These are phyloP conservation scores for Lodderomyces beijingensis DNA, from an alignment of 1,139 yeast species.

Conservation along the genomic window DNA sequence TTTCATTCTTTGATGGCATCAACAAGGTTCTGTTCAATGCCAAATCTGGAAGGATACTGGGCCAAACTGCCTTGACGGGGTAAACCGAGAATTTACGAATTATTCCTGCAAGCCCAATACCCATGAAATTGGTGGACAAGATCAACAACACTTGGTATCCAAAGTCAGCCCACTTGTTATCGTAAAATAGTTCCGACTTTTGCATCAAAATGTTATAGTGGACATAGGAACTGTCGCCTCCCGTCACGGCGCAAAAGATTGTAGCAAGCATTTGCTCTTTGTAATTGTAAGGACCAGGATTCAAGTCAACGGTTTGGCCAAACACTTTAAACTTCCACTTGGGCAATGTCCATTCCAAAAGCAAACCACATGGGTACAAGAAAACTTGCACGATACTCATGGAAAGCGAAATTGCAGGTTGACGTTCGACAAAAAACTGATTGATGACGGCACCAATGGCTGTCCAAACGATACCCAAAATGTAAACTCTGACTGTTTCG, in stretches of 20 bases:
- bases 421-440: constrained; percentile 54
- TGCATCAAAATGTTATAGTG: constrained; percentile 18
- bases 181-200: constrained; percentile 18
- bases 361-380: constrained; percentile 18
- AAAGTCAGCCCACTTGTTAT: constrained; percentile 34
- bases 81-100: constrained; percentile 53
- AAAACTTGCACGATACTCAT: constrained; percentile 23
- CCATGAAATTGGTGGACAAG: constrained; percentile 53
- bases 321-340: constrained; percentile 8
- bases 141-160: constrained; percentile 49
- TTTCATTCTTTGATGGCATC: constrained; percentile 36
- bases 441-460: constrained; percentile 62
- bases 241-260: constrained; percentile 19
- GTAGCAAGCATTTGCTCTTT: constrained; percentile 27
- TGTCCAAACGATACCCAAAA: constrained; percentile 53
- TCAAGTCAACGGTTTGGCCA: constrained; percentile 13
- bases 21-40: constrained; percentile 54
- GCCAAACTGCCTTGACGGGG: constrained; percentile 56
- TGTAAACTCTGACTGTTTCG: constrained; percentile 56
- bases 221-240: constrained; percentile 21
- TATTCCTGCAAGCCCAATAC: constrained; percentile 61
- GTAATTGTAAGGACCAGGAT: constrained; percentile 25
- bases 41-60: constrained; percentile 48
- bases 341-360: constrained; percentile 20
- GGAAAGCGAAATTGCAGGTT: constrained; percentile 47